phyloP scores from a whole-genome alignment of 345 rosid species.

The Pugionium cornutum region DNA sequence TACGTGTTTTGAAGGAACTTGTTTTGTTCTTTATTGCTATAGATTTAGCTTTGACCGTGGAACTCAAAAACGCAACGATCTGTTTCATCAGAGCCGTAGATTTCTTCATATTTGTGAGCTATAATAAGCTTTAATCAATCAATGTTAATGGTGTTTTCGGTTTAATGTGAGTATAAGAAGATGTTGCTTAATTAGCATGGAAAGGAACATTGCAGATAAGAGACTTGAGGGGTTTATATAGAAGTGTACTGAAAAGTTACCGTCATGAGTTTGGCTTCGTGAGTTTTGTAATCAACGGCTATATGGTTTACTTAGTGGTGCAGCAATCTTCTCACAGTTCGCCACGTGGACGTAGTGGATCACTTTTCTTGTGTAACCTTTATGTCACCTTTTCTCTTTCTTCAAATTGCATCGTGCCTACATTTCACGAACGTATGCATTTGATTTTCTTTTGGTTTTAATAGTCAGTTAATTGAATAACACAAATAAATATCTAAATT shows the following conservation, averaged over 20 bases:
- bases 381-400: neutral
- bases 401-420: constrained; percentile 29
- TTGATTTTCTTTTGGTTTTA: neutral
- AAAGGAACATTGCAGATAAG: constrained; percentile 33
- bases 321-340: constrained; percentile 27
- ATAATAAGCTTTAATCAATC: neutral
- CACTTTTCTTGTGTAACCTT: constrained; percentile 16
- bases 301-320: constrained; percentile 34
- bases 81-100: constrained; percentile 57
- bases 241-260: constrained; percentile 17
- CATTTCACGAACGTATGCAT: constrained; percentile 22
- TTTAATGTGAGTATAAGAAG: neutral
- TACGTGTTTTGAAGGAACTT: constrained; percentile 51
- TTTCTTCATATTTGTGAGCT: constrained; percentile 53
- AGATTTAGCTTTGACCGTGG: constrained; percentile 50
- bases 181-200: neutral
- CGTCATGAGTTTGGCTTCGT: constrained; percentile 26
- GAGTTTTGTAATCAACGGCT: constrained; percentile 26
- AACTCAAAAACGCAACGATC: constrained; percentile 22
- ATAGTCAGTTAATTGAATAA: no score
- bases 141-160: neutral
- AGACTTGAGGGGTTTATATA: constrained; percentile 25
- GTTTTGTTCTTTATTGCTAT: constrained; percentile 61
- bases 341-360: constrained; percentile 35
- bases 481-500: no score